These are phyloP conservation scores for Arthrobotrys iridis DNA, from an alignment of 2,329 filamentous ascomycete species.

Conservation along the genomic window DNA sequence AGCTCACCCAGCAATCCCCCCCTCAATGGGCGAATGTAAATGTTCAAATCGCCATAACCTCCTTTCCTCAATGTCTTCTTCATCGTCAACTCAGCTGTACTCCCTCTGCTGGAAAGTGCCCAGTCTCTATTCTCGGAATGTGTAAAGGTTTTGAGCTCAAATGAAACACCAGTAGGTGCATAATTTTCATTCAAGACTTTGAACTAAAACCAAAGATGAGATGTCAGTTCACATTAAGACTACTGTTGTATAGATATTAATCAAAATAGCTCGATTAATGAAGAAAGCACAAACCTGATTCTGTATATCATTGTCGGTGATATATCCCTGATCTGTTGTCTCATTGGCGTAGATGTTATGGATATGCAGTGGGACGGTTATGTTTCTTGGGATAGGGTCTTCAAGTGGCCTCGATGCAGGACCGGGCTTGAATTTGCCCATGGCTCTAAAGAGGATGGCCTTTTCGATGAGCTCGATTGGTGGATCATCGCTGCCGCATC, in stretches of 20 bases:
- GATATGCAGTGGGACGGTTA: slow-evolving; percentile 15
- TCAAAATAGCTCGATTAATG: too few species aligned
- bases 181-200: slow-evolving; percentile 29
- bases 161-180: slow-evolving; percentile 16
- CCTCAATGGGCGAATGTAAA: slow-evolving; percentile 23
- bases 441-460: slow-evolving; percentile 5
- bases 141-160: slow-evolving; percentile 11
- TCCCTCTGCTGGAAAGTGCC: neutral
- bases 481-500: slow-evolving; percentile 12
- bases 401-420: neutral
- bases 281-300: slow-evolving; percentile 22
- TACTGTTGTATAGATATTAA: neutral
- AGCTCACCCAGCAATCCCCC: slow-evolving; percentile 8
- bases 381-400: neutral
- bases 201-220: neutral
- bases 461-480: slow-evolving; percentile 14
- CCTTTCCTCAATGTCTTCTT: slow-evolving; percentile 12
- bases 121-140: slow-evolving; percentile 19
- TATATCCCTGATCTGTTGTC: slow-evolving; percentile 4
- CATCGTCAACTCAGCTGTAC: neutral
- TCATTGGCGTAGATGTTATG: slow-evolving; percentile 20
- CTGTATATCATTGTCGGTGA: slow-evolving; percentile 19
- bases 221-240: neutral
- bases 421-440: slow-evolving; percentile 5
- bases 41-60: slow-evolving; percentile 26